phyloP scores from a whole-genome alignment of 257 asterid genomes.

The Nicotiana otophora region DNA sequence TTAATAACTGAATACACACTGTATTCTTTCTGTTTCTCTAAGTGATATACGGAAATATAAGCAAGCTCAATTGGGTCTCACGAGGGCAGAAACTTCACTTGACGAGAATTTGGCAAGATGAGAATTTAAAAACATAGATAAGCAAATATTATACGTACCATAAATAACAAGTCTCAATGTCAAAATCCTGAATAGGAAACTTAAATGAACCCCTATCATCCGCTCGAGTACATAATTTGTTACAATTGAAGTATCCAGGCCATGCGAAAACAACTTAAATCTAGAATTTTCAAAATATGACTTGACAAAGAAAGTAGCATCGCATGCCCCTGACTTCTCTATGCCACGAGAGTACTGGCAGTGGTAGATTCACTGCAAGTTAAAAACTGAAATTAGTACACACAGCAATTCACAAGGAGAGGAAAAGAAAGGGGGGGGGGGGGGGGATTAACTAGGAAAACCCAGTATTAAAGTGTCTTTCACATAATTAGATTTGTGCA shows the following conservation, averaged over 20 bases:
- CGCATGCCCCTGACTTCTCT: background rate
- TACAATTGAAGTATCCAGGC: background rate
- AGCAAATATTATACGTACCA: background rate
- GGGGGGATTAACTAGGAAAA: background rate
- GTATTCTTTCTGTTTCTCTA: background rate
- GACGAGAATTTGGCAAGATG: background rate
- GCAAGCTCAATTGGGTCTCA: background rate
- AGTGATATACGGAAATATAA: background rate
- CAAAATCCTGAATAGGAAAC: background rate
- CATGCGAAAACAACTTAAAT: background rate
- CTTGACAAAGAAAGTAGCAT: background rate
- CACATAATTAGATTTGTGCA: background rate
- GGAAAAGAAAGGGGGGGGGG: background rate
- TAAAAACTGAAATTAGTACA: background rate
- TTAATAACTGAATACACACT: too few relatives aligned
- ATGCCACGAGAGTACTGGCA: constrained; percentile 65
- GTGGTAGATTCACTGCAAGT: constrained; percentile 58
- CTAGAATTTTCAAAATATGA: background rate
- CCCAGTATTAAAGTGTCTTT: background rate
- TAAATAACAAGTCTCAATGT: background rate
- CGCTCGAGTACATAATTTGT: background rate
- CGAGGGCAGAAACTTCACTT: background rate
- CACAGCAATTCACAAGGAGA: background rate
- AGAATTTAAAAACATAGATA: background rate
- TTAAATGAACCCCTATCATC: background rate